Base-by-base conservation (phyloP, 371 early-diverging fungal genomes). In the Circinella umbellata region DNA sequence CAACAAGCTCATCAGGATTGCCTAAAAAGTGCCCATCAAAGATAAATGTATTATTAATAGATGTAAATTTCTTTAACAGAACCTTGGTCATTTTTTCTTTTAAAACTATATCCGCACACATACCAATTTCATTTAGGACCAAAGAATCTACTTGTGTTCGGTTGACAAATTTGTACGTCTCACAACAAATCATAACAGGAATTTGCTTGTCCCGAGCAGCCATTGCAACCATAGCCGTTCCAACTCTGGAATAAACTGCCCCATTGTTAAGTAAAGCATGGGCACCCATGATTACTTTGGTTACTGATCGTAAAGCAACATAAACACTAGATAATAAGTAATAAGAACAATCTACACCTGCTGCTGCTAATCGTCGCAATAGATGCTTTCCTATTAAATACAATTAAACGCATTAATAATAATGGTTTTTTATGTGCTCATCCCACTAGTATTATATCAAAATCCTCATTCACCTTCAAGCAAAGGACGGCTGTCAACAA, bases 91-190 rank as follows among this genome's bases (percentile, higher is more conserved):
- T 42, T 11, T 9, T 42, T 11, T 42, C 42, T 42, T 42, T 42
- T 42, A 9, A 42, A 6, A 42, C 42, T 11, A 53, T 61, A 57
- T 27, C 27, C 27, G 27, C 27, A 27, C 20, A 62, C 77, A 55
- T 71, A 81, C 93, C 97, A 64, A 98, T 85, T 78, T 98, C 99
- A 79, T 99, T 98, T 91, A 89, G 89, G 3, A 97, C 98, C 75
- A 97, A 92, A 4, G 97, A 94, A 79, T 98, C 99, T 34, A 99
- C 86, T 75, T 96, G 94, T 20, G 95, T 93, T 14, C 91, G 87
- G 59, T 97, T 96, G 64, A 92, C 91, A 73, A 98, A 98, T 84
- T 99, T 99, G 85, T 96, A 97, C 1, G 94, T 94, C 80, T 98
- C 99, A 79, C 98, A 96, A 69, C 93, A 89, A 11, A 96, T 96